These are phyloP conservation scores for Pseudotulostoma volvatum DNA, from an alignment of 495 filamentous ascomycete species.

Conservation along the genomic window DNA sequence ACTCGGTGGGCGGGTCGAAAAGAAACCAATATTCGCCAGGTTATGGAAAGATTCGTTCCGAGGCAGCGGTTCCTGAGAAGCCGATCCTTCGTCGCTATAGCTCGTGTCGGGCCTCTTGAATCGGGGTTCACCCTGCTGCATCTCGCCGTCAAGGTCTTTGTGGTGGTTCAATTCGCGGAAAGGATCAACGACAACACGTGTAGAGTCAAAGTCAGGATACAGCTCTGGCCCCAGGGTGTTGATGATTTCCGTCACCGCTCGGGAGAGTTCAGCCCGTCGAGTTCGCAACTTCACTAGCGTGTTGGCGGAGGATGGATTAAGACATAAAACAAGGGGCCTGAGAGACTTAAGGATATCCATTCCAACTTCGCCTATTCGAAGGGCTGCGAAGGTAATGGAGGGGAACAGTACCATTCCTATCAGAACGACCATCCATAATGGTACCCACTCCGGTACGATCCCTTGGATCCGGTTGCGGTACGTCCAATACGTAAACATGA, in stretches of 20 bases:
- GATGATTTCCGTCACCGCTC: conserved; percentile 79
- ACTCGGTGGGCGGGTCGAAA: conserved; percentile 67
- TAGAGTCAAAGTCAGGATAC: conserved; percentile 86
- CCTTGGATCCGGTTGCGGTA: conserved; percentile 69
- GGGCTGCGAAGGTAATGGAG: conserved; percentile 77
- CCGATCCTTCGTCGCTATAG: conserved; percentile 16
- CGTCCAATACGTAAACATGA: conserved; percentile 58
- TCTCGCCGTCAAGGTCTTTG: conserved; percentile 6
- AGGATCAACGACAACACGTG: conserved; percentile 55
- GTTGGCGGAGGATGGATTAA: conserved; percentile 73
- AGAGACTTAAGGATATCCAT: conserved; percentile 98
- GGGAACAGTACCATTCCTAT: conserved; percentile 68
- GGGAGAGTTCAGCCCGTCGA: conserved; percentile 52
- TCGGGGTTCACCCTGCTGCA: conserved; percentile 9
- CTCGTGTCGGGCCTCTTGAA: conserved; percentile 10
- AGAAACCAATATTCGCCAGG: conserved; percentile 70
- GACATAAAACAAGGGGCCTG: conserved; percentile 70
- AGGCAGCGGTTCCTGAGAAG: conserved; percentile 41
- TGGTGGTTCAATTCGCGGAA: conserved; percentile 25
- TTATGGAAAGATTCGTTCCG: conserved; percentile 88
- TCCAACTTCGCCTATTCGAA: conserved; percentile 88
- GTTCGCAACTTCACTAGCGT: conserved; percentile 64
- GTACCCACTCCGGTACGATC: conserved; percentile 59
- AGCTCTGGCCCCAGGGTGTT: conserved; percentile 92
- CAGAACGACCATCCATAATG: conserved; percentile 59